Evolutionary conservation across 805 yeast genomes (phyloP).

Genomic region (Kregervanrija delftensis): DNA sequence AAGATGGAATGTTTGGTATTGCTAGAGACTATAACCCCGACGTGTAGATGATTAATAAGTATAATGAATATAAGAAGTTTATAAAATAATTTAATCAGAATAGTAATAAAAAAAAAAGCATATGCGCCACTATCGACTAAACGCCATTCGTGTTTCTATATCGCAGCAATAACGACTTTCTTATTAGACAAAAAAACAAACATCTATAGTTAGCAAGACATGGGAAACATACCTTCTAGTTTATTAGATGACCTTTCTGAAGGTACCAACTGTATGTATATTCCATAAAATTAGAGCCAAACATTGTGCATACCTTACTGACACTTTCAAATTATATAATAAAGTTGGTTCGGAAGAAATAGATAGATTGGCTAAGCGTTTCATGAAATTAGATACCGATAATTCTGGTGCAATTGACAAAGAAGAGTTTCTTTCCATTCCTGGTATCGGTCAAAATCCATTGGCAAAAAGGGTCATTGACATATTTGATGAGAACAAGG

Average conservation of each 20-base stretch:
- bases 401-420: slow-evolving; percentile 88
- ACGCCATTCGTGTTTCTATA: too few relatives aligned
- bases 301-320: slow-evolving; percentile 1
- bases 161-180: too few relatives aligned
- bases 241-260: slow-evolving; percentile 64
- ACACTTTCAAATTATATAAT: background rate
- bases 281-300: background rate
- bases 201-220: slow-evolving; percentile 3
- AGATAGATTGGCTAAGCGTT: slow-evolving; percentile 83
- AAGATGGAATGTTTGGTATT: slow-evolving; percentile 79
- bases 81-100: too few relatives aligned
- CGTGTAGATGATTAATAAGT: slow-evolving; percentile 7
- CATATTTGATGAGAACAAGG: slow-evolving; percentile 87
- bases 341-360: slow-evolving; percentile 82
- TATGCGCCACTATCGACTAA: too few relatives aligned
- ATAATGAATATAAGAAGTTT: too few relatives aligned
- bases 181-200: too few relatives aligned
- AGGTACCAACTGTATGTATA: slow-evolving; percentile 65
- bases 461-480: slow-evolving; percentile 86
- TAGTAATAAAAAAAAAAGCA: too few relatives aligned
- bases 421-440: slow-evolving; percentile 84
- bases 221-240: slow-evolving; percentile 32
- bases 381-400: slow-evolving; percentile 92
- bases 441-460: slow-evolving; percentile 88
- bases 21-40: slow-evolving; percentile 76